Conservation (phyloP, 495 filamentous ascomycete species). For the Collariella sp. region DNA sequence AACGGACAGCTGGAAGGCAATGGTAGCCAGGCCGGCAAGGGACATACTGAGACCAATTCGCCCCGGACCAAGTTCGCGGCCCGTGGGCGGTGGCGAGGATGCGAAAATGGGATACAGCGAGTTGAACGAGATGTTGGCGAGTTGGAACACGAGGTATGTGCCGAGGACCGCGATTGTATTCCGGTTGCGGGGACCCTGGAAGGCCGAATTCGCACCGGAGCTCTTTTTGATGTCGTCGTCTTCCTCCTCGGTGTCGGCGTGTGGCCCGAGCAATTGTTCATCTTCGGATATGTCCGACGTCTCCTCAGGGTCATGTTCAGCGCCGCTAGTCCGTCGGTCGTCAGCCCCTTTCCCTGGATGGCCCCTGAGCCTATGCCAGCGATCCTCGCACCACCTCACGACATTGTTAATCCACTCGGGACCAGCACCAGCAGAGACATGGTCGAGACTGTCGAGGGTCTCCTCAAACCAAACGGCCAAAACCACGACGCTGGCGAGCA, state of each 20-base stretch:
- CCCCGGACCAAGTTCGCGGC: conserved; percentile 63
- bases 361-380: neutral
- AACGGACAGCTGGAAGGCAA: conserved; percentile 77
- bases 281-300: conserved; percentile 12
- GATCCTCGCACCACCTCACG: neutral
- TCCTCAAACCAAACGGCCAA: conserved; percentile 75
- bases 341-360: neutral
- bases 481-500: conserved; percentile 65
- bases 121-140: conserved; percentile 83
- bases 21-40: conserved; percentile 73
- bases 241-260: conserved; percentile 19
- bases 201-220: conserved; percentile 34
- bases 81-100: conserved; percentile 61
- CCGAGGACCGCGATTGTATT: conserved; percentile 71
- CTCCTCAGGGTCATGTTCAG: neutral
- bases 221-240: conserved; percentile 23
- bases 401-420: neutral
- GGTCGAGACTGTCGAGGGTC: conserved; percentile 42
- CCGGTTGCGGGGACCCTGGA: conserved; percentile 55
- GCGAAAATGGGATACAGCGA: conserved; percentile 88
- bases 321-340: neutral
- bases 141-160: conserved; percentile 81
- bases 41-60: conserved; percentile 82
- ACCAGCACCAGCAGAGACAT: neutral
- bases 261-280: conserved; percentile 22